phyloP scores from a whole-genome alignment of 371 early-diverging fungal genomes.

The Mortierella polycephala region DNA sequence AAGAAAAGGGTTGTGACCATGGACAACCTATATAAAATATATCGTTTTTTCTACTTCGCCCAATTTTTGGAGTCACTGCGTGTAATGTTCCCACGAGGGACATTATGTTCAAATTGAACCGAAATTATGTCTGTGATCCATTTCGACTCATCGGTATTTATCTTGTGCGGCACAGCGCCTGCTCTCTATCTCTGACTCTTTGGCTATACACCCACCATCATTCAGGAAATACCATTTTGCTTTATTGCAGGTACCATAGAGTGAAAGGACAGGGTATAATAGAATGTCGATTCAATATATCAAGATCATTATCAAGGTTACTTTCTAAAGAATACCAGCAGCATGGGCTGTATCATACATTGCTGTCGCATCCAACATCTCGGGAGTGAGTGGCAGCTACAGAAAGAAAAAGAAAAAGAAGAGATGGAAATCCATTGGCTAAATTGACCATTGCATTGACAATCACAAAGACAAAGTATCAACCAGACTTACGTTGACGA shows the following conservation, averaged over 20 bases:
- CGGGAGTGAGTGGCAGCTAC: too few relatives aligned
- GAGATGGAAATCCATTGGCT: background rate
- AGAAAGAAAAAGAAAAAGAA: background rate
- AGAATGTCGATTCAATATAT: background rate
- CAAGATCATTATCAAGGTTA: too few relatives aligned
- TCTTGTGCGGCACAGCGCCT: background rate
- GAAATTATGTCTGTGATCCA: constrained; percentile 1
- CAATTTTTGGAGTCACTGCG: too few relatives aligned
- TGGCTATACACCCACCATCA: constrained; percentile 9
- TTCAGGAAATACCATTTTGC: background rate
- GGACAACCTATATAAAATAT: too few relatives aligned
- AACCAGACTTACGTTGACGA: constrained; percentile 26
- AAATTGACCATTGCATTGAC: background rate
- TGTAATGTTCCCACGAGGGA: too few relatives aligned
- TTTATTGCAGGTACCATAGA: background rate
- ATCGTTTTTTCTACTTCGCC: too few relatives aligned
- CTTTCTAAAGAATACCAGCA: too few relatives aligned
- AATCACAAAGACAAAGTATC: background rate
- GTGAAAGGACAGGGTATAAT: too few relatives aligned
- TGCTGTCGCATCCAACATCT: too few relatives aligned
- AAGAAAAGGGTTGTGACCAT: too few relatives aligned
- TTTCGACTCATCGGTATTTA: constrained; percentile 11
- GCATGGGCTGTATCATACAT: too few relatives aligned
- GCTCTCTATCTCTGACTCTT: background rate
- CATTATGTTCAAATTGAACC: too few relatives aligned